A percentile compares a stretch with the other conserved stretches of the same genome.
These are phyloP conservation scores for Cyberlindnera subsufficiens DNA, from an alignment of 805 yeast species.

Conservation along the genomic window DNA sequence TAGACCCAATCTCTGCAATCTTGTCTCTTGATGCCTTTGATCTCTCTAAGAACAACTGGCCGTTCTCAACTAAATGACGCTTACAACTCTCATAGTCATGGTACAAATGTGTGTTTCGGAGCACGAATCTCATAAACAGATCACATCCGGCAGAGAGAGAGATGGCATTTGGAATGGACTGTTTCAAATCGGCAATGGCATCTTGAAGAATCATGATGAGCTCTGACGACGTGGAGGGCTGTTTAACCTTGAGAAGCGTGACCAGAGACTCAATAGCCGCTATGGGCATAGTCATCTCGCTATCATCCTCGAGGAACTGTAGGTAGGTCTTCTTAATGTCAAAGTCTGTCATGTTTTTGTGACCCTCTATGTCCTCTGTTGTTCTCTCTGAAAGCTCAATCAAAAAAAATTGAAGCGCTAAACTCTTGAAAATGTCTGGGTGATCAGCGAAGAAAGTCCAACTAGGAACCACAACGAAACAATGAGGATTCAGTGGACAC, in stretches of 20 bases:
- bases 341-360: constrained; percentile 35
- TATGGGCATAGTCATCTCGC: constrained; percentile 98
- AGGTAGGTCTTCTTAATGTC: constrained; percentile 81
- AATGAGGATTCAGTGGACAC: neutral
- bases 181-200: constrained; percentile 70
- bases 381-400: neutral
- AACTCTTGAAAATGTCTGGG: too few species aligned
- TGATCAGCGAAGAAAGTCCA: neutral
- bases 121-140: constrained; percentile 86
- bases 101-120: constrained; percentile 78
- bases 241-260: constrained; percentile 70
- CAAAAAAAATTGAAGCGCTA: too few species aligned
- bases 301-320: constrained; percentile 76
- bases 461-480: neutral
- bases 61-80: constrained; percentile 85
- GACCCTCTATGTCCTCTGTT: too few species aligned
- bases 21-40: constrained; percentile 85
- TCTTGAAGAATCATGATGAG: constrained; percentile 74
- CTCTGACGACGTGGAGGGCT: constrained; percentile 92
- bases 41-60: constrained; percentile 83
- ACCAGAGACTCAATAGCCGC: constrained; percentile 97
- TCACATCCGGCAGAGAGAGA: constrained; percentile 97
- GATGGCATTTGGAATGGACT: constrained; percentile 82
- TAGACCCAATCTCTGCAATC: constrained; percentile 82
- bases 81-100: constrained; percentile 95